Conservation (phyloP, 805 yeast species). For the Hanseniaspora lachancei region DNA sequence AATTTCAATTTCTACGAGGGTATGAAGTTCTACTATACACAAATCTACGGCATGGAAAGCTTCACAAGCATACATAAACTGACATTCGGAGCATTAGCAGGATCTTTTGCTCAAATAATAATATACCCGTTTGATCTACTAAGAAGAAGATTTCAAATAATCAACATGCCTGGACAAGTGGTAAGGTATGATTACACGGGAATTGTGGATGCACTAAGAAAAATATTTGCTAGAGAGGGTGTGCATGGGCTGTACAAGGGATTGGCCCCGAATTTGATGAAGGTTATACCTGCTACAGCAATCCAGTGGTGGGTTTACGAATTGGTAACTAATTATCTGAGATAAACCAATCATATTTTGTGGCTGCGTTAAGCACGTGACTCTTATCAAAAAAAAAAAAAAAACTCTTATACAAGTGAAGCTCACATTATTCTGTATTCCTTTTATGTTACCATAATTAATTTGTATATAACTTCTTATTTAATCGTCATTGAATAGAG, state of each 20-base stretch:
- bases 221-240: constrained; percentile 66
- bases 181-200: constrained; percentile 74
- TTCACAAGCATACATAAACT: constrained; percentile 40
- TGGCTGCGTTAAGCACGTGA: neutral
- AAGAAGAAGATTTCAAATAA: constrained; percentile 81
- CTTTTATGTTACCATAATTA: neutral
- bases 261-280: constrained; percentile 66
- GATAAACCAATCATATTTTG: neutral
- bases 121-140: constrained; percentile 87
- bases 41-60: constrained; percentile 19
- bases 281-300: constrained; percentile 91
- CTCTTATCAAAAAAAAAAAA: too few species aligned
- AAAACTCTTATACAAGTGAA: neutral
- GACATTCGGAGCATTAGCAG: constrained; percentile 69
- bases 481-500: too few species aligned
- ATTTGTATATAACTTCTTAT: neutral
- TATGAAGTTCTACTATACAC: constrained; percentile 40
- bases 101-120: constrained; percentile 78
- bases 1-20: constrained; percentile 84
- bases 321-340: constrained; percentile 31
- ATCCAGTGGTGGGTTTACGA: constrained; percentile 87
- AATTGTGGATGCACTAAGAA: constrained; percentile 56
- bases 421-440: neutral
- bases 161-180: constrained; percentile 56
- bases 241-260: constrained; percentile 59